Percentiles rank a stretch among this genome's conserved stretches.
Conservation (phyloP, 2,329 filamentous ascomycete species). For the Colletotrichum nymphaeae region DNA sequence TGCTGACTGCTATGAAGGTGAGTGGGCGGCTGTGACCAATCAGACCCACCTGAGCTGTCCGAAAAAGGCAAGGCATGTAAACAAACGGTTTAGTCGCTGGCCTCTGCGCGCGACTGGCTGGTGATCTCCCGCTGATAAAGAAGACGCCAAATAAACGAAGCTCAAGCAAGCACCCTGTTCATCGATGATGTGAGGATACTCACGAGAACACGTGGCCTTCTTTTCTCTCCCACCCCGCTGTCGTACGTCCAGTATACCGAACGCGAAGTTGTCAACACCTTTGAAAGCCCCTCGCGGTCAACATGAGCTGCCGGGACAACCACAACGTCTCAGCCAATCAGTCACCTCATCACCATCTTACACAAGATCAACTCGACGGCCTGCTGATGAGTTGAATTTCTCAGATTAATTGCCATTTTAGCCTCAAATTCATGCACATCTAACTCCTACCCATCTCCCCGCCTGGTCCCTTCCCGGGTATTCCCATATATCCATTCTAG, state of each 20-base stretch:
- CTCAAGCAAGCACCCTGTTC: not conserved
- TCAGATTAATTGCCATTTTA: not conserved
- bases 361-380: not conserved
- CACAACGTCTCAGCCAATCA: not conserved
- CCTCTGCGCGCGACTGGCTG: conserved; percentile 16
- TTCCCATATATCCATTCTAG: not conserved
- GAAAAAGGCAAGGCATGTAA: conserved; percentile 29
- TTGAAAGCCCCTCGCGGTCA: not conserved
- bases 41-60: conserved; percentile 22
- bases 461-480: not conserved
- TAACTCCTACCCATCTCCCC: not conserved
- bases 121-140: conserved; percentile 12
- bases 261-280: not conserved
- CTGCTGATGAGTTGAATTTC: not conserved
- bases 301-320: conserved; percentile 24
- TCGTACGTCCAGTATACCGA: not conserved
- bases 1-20: not conserved
- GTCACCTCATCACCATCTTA: not conserved
- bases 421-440: not conserved
- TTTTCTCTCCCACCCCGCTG: not conserved
- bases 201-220: not conserved
- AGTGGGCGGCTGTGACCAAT: not conserved
- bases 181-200: conserved; percentile 13
- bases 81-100: conserved; percentile 30
- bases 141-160: not conserved